Base-by-base conservation (phyloP, 2,329 filamentous ascomycete genomes). In the Talaromyces verruculosus region DNA sequence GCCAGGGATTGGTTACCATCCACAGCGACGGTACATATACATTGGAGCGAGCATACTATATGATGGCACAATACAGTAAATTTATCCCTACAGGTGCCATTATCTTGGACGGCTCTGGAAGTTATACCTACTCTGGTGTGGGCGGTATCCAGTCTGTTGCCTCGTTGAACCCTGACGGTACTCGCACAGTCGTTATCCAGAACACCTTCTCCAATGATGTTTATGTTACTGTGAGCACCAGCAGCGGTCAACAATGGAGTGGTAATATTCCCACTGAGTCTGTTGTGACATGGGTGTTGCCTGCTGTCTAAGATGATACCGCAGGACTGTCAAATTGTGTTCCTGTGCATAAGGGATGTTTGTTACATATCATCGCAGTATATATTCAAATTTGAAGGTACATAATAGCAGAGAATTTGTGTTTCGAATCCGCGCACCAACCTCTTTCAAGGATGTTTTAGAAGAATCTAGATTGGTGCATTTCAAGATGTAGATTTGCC, bases 61-160 rank as follows among this genome's bases (percentile, higher is more conserved):
- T 60, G 55, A 58, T 65, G 55, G 63, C 63, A 22, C 63, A 65
- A 10, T 65, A 60, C 22, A 65, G 63, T n/a, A 47, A 45, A n/a
- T 65, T 60, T 22, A 65, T 65, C 8, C 63, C 63, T 2, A 33
- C 41, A 1, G 55, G 63, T 22, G 53, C 63, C 33, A 60, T 35
- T n/a, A 53, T 65, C 49, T 41, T 65, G 19, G 10, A 51, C 2
- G 63, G 53, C 10, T 39, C 63, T 2, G 57, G 57, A 43, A 60
- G 63, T 35, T 25, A 41, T n/a, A 60, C 55, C n/a, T 43, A 30
- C 41, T 10, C 25, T 13, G 41, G 35, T 33, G 1, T 6, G 11
- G 63, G 63, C 7, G 63, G 53, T 47, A 53, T 65, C 22, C n/a
- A 60, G 55, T 65, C 55, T 51, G 57, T 65, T 53, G 63, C 63